Percentiles rank a stretch among this genome's conserved stretches.
These are phyloP conservation scores for Cucurbita maxima DNA, from an alignment of 306 rosid genomes.

Conservation along the genomic window DNA sequence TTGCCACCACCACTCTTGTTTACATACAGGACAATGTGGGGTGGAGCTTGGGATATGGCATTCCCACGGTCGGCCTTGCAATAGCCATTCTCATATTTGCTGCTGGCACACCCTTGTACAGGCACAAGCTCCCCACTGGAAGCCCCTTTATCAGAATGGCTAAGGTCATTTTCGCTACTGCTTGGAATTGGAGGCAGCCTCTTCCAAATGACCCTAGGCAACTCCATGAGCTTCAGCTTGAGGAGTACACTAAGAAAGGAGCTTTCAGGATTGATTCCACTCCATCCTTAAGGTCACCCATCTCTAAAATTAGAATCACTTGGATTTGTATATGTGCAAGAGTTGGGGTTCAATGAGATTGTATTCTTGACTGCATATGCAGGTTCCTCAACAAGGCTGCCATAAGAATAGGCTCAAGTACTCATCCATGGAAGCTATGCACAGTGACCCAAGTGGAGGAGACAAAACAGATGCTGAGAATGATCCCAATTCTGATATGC, in stretches of 20 bases:
- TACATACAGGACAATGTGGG: conserved; percentile 81
- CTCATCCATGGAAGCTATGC: conserved; percentile 32
- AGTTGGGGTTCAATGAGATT: neutral
- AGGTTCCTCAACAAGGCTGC: conserved; percentile 37
- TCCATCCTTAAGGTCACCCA: conserved; percentile 48
- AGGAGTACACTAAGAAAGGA: conserved; percentile 31
- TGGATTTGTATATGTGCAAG: neutral
- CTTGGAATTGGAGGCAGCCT: conserved; percentile 36
- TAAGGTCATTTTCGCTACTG: conserved; percentile 42
- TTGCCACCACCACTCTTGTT: conserved; percentile 63
- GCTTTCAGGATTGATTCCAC: conserved; percentile 55
- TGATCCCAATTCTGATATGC: conserved; percentile 50
- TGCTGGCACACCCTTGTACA: conserved; percentile 55
- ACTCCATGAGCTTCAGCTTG: conserved; percentile 42
- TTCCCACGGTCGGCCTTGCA: conserved; percentile 72
- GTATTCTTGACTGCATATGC: neutral
- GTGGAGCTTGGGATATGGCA: conserved; percentile 73
- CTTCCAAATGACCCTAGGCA: conserved; percentile 40
- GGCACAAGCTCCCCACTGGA: conserved; percentile 45
- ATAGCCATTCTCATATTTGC: conserved; percentile 42
- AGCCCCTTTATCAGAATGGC: conserved; percentile 45
- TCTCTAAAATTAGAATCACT: neutral
- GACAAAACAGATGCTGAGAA: conserved; percentile 55
- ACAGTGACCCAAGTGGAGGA: conserved; percentile 81
- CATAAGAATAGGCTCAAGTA: conserved; percentile 20